Evolutionary conservation across 2,329 filamentous ascomycete genomes (phyloP), one percentile per base, ranked within the genome.

Genomic region (Fusarium pilosicola): DNA sequence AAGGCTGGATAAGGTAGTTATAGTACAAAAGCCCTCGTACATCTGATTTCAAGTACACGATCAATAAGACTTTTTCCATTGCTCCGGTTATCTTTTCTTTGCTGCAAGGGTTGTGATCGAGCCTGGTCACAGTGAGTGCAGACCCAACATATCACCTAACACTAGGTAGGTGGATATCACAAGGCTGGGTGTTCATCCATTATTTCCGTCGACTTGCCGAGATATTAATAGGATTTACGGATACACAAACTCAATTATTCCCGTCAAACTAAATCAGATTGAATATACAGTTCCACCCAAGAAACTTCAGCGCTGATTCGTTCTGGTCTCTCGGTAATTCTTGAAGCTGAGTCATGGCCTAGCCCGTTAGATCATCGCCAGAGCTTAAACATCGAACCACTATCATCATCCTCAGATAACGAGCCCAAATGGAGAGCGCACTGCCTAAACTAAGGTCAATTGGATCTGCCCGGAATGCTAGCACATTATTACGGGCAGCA

Each of bases 341-440:
- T 38, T 8, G 10, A 38, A 38, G 66, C 67, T 67, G 70, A 65
- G 68, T 70, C 59, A 70, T 45, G 22, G 20, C 11, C 46, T 41
- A 26, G 34, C 36, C 45, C 22, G 51, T 61, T n/a, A 20, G 34
- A 52, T 41, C 58, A 65, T 36, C 46, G 52, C 28, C 46, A 57
- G 28, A 36, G 48, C 41, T 45, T 45, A 34, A 45, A 32, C 51
- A 71, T 74, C 71, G 71, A 68, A 74, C 71, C 71, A 74, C 54
- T 44, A 39, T 28, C 66, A 66, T 51, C 48, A 49, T 51, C 36
- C 34, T 62, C 32, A 56, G n/a, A 51, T 59, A 61, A 41, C 34
- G 22, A 41, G 44, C 39, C 51, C 58, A 55, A 51, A 81, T 81
- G 79, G 76, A 80, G 54, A 70, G 69, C 36, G 73, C 66, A 12